Conservation (phyloP, 1,284 basidiomycete genomes). For the Leccinum fallax region DNA sequence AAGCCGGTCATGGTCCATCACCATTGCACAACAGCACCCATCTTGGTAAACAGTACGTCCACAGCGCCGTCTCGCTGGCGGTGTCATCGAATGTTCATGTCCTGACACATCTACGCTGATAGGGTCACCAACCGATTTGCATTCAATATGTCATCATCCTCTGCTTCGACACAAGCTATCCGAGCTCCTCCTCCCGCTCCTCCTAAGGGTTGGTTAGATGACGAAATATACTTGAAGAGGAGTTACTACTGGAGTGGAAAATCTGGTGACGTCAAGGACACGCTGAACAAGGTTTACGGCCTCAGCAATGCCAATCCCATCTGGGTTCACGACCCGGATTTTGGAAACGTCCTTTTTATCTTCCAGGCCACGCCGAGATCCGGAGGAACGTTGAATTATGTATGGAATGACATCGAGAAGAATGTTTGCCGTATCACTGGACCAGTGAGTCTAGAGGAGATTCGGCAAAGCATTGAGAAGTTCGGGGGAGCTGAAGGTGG, state of each 20-base stretch:
- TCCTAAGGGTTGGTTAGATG: neutral
- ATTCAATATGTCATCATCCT: neutral
- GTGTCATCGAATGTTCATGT: neutral
- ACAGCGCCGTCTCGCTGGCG: neutral
- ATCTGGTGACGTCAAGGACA: neutral
- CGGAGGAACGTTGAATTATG: neutral
- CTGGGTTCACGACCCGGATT: neutral
- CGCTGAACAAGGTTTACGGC: neutral
- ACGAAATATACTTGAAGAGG: neutral
- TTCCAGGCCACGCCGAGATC: neutral
- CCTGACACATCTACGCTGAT: neutral
- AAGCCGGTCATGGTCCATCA: neutral
- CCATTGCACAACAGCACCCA: too few relatives aligned
- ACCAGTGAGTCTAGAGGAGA: too few relatives aligned
- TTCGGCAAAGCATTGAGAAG: too few relatives aligned
- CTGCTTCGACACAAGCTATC: neutral
- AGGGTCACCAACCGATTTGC: neutral
- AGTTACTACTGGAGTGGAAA: neutral
- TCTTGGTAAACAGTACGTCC: slow-evolving; percentile 1
- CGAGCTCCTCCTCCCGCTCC: neutral
- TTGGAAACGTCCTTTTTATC: neutral
- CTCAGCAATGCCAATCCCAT: neutral
- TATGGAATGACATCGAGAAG: neutral
- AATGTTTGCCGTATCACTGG: too few relatives aligned
- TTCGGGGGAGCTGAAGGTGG: too few relatives aligned